Base-by-base conservation (phyloP, 2,329 filamentous ascomycete genomes). In the Pseudogymnoascus sp. region DNA sequence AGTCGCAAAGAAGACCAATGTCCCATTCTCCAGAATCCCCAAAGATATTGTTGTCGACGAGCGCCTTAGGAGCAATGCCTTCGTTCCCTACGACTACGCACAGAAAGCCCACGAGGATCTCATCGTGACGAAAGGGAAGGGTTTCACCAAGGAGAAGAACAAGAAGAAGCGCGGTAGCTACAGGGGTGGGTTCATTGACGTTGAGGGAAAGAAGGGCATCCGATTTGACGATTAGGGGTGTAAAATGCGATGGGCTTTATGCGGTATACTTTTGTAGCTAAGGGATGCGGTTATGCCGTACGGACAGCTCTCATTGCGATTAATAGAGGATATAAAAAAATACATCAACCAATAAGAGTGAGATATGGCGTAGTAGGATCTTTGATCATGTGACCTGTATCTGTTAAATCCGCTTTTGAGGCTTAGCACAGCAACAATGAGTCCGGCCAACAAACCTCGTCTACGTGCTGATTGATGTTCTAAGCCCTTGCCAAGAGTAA, bases 131-230 rank as follows among this genome's bases (percentile, higher is more conserved):
- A 91, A 89, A 75, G 95, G 95, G 71, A 97, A 97, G 79, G 92
- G 91, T 3, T 99, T 99, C 78, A 97, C 93, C 65, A 99, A 99
- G 82, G 95, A 97, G 81, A 99, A 99, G 87, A 99, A 99, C 79
- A 99, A 99, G 83, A 95, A 92, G 83, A 93, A 92, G 83, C 83
- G 87, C 70, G 95, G 95, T 61, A 91, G 88, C 68, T 99, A 96
- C 82, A 87, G 89, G 59, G 95, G 95, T 50, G 95, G 95, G 6
- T 77, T 83, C 62, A 96, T 99, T 71, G 93, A 99, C 74, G 89
- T 93, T 62, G 78, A 82, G 13, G 86, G 87, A 19, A 88, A 89
- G 68, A 93, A 93, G 77, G 89, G 90, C 64, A 89, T 96, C 79
- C 97, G 96, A 79, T 99, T 99, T 76, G 92, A 97, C 1, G 90